Base-by-base conservation (phyloP, 306 rosid genomes). In the Malus sylvestris region DNA sequence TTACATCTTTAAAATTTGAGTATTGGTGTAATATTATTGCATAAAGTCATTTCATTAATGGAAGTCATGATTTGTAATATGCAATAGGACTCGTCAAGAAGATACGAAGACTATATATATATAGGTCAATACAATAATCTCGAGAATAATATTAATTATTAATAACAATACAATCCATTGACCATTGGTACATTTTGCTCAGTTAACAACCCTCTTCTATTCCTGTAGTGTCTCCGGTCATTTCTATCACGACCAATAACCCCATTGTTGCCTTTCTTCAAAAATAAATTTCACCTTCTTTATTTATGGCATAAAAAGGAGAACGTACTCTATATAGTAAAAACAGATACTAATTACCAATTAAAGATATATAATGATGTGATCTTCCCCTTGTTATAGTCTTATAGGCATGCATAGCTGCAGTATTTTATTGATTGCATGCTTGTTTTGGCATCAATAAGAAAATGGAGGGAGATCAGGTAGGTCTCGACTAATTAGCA, bases 31-130 rank as follows among this genome's bases (percentile, higher is more conserved):
- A n/a, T 49, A 49, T 57, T 57, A 58, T 30, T n/a, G 68, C 51
- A 46, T 27, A 4, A 73, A 44, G 35, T 19, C 57, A 75, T 64
- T 7, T 44, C 22, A 52, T 42, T 57, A 79, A 64, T 72, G 74
- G 82, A 78, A 73, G 78, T 32, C 70, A 79, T 40, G 51, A 73
- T 73, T 57, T 45, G 38, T 51, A 44, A 18, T 23, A 63, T 44
- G 66, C 40, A 42, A 58, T 51, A 44, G 74, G 72, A 73, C 19
- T 73, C 16, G 22, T 35, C 68, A 23, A 60, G 57, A 57, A 10
- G 9, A 64, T 19, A 65, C 23, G 63, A 58, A 58, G 23, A 58
- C 13, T n/a, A 57, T 57, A 57, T 45, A 23, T 4, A 25, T 7
- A 72, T 3, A 57, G n/a, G 33, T 33, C 16, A 72, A 14, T 15